Percentiles rank a stretch among this genome's conserved stretches.
Evolutionary conservation across 225 moss, liverwort and hornwort species (phyloP).

Genomic region (Physcomitrellopsis africana): DNA sequence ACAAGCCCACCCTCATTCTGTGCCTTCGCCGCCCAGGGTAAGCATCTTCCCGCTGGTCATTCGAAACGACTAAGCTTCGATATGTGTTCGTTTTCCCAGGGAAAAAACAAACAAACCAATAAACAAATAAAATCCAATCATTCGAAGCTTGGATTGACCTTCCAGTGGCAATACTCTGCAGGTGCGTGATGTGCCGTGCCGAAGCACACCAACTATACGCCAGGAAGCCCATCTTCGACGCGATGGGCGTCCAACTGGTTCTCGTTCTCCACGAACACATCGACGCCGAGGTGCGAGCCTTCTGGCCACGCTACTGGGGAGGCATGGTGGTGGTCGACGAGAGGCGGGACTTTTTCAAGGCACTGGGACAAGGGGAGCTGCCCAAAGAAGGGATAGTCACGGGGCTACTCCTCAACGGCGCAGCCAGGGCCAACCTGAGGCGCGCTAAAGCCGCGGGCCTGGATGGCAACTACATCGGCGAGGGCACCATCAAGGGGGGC

Average conservation of each 20-base stretch:
- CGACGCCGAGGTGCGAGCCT: constrained; percentile 71
- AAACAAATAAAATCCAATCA: neutral
- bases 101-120: neutral
- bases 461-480: constrained; percentile 39
- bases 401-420: constrained; percentile 51
- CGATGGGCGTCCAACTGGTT: constrained; percentile 76
- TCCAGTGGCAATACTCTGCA: constrained; percentile 21
- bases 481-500: constrained; percentile 54
- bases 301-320: constrained; percentile 62
- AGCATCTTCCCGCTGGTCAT: neutral
- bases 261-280: constrained; percentile 82
- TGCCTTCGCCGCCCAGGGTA: constrained; percentile 96
- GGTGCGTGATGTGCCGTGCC: constrained; percentile 82
- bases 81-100: too few relatives aligned
- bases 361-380: constrained; percentile 46
- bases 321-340: constrained; percentile 47
- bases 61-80: neutral
- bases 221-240: constrained; percentile 86
- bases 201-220: constrained; percentile 74
- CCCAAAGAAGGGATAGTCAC: constrained; percentile 36
- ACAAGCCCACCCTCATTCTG: constrained; percentile 71
- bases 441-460: constrained; percentile 73
- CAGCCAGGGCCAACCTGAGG: constrained; percentile 66
- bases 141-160: neutral
- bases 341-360: constrained; percentile 44